These are phyloP conservation scores for Penicillium freii DNA, from an alignment of 2,329 filamentous ascomycete species.

Conservation along the genomic window DNA sequence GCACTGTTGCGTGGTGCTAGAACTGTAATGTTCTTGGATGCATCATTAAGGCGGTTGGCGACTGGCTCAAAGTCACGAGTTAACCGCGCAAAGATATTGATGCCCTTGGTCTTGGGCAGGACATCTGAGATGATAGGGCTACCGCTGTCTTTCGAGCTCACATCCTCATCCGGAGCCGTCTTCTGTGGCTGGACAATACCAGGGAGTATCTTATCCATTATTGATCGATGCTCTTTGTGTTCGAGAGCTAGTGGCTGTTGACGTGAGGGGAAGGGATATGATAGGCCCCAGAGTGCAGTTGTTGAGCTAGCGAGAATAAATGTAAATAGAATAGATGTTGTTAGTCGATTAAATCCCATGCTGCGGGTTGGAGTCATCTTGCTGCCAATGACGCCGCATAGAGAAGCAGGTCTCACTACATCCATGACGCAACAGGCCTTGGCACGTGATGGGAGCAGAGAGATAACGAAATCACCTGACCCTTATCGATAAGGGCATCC, in stretches of 20 bases:
- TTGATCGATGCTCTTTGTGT: conserved; percentile 26
- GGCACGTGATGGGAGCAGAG: conserved; percentile 21
- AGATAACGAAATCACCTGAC: conserved; percentile 26
- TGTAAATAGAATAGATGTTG: conserved; percentile 12
- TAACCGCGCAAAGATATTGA: conserved; percentile 82
- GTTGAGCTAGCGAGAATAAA: conserved; percentile 9
- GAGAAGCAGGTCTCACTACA: not conserved
- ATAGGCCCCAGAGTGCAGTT: conserved; percentile 16
- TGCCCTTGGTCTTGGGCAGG: conserved; percentile 71
- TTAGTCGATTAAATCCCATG: conserved; percentile 15
- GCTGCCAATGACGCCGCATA: not conserved
- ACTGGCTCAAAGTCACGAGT: conserved; percentile 72
- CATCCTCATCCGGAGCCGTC: conserved; percentile 12
- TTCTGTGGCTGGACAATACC: conserved; percentile 25
- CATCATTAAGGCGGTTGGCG: conserved; percentile 65
- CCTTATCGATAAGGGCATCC: conserved; percentile 35
- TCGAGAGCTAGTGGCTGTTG: conserved; percentile 15
- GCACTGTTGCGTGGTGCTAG: conserved; percentile 83
- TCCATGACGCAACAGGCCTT: conserved; percentile 23
- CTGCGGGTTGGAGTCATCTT: conserved; percentile 10
- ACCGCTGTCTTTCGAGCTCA: conserved; percentile 18
- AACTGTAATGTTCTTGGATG: conserved; percentile 70
- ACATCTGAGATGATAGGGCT: conserved; percentile 78
- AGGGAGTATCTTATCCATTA: conserved; percentile 25
- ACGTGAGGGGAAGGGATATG: conserved; percentile 2